phyloP scores from a whole-genome alignment of 2,329 filamentous ascomycete genomes.

The Dactylonectria estremocensis region DNA sequence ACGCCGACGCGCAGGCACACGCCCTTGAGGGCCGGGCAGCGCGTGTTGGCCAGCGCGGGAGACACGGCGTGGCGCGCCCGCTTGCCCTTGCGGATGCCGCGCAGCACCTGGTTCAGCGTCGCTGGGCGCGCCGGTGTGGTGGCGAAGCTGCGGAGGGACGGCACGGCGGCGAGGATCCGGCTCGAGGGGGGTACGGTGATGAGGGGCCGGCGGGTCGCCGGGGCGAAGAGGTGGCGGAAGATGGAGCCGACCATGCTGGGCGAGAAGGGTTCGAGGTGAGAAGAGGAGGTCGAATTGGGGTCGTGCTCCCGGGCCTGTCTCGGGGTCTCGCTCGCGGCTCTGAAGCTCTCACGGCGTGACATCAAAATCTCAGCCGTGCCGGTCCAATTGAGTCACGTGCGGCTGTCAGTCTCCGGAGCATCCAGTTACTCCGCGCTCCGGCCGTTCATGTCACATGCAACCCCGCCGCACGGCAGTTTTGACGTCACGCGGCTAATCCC shows the following conservation, averaged over 20 bases:
- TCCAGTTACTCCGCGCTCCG: constrained; percentile 27
- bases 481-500: constrained; percentile 50
- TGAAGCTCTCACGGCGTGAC: constrained; percentile 34
- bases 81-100: constrained; percentile 84
- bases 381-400: constrained; percentile 38
- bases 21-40: constrained; percentile 89
- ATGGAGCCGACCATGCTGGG: constrained; percentile 55
- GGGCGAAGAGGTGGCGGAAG: constrained; percentile 55
- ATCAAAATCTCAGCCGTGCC: constrained; percentile 47
- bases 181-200: constrained; percentile 31
- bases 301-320: constrained; percentile 34
- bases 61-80: constrained; percentile 89
- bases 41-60: constrained; percentile 80
- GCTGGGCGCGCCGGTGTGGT: constrained; percentile 70
- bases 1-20: constrained; percentile 96
- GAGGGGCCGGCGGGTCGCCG: constrained; percentile 49
- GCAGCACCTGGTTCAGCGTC: constrained; percentile 82
- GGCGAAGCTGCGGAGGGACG: constrained; percentile 66
- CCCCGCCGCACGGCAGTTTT: constrained; percentile 18
- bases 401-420: constrained; percentile 2
- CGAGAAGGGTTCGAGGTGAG: constrained; percentile 38
- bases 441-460: constrained; percentile 43
- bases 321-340: constrained; percentile 26
- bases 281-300: constrained; percentile 38
- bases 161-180: constrained; percentile 49